Percentiles rank a stretch among this genome's conserved stretches.
These are phyloP conservation scores for Lepiota brunneoincarnata DNA, from an alignment of 768 basidiomycete species.

Conservation along the genomic window DNA sequence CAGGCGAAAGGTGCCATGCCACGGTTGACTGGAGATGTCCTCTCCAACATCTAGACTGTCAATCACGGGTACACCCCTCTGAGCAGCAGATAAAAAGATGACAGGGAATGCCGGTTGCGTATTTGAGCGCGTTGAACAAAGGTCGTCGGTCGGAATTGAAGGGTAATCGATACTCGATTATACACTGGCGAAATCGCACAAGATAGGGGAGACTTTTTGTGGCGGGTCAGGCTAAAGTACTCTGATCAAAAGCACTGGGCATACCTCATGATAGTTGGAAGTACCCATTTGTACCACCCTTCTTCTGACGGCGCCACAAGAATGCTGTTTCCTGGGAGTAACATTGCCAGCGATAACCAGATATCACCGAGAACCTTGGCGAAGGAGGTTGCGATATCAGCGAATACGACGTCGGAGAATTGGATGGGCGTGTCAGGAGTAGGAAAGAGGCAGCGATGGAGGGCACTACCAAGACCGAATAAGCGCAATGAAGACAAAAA, in stretches of 20 bases:
- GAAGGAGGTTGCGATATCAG: slow-evolving; percentile 94
- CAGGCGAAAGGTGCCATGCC: slow-evolving; percentile 75
- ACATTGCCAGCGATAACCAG: slow-evolving; percentile 85
- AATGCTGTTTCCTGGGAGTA: slow-evolving; percentile 81
- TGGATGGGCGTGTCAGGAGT: slow-evolving; percentile 58
- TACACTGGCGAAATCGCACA: slow-evolving; percentile 90
- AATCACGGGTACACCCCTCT: slow-evolving; percentile 68
- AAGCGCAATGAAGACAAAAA: slow-evolving; percentile 4
- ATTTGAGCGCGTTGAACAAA: slow-evolving; percentile 91
- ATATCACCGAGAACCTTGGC: slow-evolving; percentile 96
- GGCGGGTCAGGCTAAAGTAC: not conserved
- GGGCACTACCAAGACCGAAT: slow-evolving; percentile 46
- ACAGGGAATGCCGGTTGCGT: slow-evolving; percentile 96
- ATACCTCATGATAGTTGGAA: slow-evolving; percentile 88
- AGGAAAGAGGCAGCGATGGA: slow-evolving; percentile 75
- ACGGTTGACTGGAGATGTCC: slow-evolving; percentile 40
- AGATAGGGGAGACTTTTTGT: slow-evolving; percentile 75
- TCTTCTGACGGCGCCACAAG: slow-evolving; percentile 58
- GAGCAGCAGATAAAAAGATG: slow-evolving; percentile 90
- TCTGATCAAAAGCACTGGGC: slow-evolving; percentile 12
- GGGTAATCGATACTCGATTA: slow-evolving; percentile 73
- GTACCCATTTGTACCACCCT: slow-evolving; percentile 69
- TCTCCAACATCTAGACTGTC: slow-evolving; percentile 47
- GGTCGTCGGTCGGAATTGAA: slow-evolving; percentile 67
- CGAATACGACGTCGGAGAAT: slow-evolving; percentile 91